Conservation (phyloP, 371 early-diverging fungal genomes). For the Parasitella parasitica region DNA sequence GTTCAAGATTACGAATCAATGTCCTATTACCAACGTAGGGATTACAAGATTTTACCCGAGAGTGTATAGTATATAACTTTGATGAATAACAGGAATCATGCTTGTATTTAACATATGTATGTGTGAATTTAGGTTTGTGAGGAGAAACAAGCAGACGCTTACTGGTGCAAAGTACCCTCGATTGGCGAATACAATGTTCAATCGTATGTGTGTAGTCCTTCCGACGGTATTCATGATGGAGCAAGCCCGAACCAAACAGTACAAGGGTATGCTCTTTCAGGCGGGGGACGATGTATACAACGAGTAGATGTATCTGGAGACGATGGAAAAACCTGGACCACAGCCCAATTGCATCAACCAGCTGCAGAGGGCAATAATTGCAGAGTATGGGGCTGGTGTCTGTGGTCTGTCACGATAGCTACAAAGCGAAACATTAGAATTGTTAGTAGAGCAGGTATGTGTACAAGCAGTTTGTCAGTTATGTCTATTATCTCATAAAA, state of each 20-base stretch:
- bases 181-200: constrained; percentile 81
- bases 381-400: constrained; percentile 73
- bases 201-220: constrained; percentile 63
- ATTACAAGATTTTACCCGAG: constrained; percentile 85
- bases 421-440: constrained; percentile 36
- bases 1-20: constrained; percentile 66
- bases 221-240: constrained; percentile 31
- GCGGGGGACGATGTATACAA: constrained; percentile 62
- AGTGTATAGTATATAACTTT: constrained; percentile 39
- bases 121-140: constrained; percentile 30
- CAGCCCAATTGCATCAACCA: constrained; percentile 49
- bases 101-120: not conserved
- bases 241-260: constrained; percentile 9
- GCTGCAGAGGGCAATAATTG: constrained; percentile 22
- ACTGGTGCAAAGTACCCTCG: constrained; percentile 55
- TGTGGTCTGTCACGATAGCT: constrained; percentile 67
- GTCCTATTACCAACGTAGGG: constrained; percentile 78
- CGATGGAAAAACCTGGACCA: constrained; percentile 80
- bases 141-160: constrained; percentile 43
- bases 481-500: not conserved
- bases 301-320: constrained; percentile 86
- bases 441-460: constrained; percentile 69
- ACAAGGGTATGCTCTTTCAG: constrained; percentile 45
- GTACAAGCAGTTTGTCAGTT: not conserved
- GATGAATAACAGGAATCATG: no score